Evolutionary conservation across 306 rosid species (phyloP).

Genomic region (Hylodesmum podocarpum): DNA sequence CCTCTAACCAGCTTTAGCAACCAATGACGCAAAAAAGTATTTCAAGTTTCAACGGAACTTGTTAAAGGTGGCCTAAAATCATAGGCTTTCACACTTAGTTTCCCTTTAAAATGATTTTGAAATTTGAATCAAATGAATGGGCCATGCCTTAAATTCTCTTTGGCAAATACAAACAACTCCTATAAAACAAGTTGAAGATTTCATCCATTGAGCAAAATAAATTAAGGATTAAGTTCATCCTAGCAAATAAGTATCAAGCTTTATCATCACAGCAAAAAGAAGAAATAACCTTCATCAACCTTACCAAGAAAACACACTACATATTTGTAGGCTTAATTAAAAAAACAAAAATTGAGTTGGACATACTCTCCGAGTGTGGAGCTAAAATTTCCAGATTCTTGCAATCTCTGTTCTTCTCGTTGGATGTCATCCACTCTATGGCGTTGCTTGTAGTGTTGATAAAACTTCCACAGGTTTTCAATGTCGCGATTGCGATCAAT

Average conservation of each 20-base stretch:
- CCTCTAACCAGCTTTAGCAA: slow-evolving; percentile 15
- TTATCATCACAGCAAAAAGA: not conserved
- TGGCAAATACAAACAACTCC: slow-evolving; percentile 17
- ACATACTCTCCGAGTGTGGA: slow-evolving; percentile 82
- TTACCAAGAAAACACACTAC: slow-evolving; percentile 18
- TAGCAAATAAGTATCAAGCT: slow-evolving; percentile 10
- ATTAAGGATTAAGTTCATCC: not conserved
- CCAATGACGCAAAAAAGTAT: slow-evolving; percentile 4
- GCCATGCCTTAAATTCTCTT: slow-evolving; percentile 18
- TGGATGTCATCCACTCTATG: slow-evolving; percentile 81
- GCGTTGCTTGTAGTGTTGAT: slow-evolving; percentile 64
- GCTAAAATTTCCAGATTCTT: slow-evolving; percentile 84
- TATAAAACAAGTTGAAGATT: not conserved
- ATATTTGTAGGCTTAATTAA: not conserved
- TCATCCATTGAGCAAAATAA: slow-evolving; percentile 10
- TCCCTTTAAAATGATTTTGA: not conserved
- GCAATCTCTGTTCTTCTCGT: slow-evolving; percentile 72
- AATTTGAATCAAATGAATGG: not conserved
- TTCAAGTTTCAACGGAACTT: slow-evolving; percentile 14
- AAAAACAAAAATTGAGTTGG: slow-evolving; percentile 14
- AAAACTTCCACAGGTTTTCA: slow-evolving; percentile 85
- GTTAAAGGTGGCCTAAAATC: not conserved
- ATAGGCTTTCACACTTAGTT: slow-evolving; percentile 10
- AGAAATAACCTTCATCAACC: not conserved
- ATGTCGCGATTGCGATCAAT: slow-evolving; percentile 83